Evolutionary conservation across 257 asterid genomes (phyloP).

Genomic region (Scutellaria baicalensis): DNA sequence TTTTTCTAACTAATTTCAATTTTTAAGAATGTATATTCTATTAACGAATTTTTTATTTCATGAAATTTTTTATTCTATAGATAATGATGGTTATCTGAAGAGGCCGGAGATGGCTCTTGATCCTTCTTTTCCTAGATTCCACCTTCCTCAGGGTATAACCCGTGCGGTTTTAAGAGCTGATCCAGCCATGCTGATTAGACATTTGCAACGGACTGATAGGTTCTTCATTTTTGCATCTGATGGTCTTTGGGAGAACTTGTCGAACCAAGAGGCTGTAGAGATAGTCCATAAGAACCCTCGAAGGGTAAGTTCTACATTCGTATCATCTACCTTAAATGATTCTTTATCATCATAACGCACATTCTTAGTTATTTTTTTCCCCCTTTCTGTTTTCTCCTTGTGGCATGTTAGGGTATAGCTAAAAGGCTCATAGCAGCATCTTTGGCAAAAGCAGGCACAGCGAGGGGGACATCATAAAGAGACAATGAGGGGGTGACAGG

Average conservation of each 20-base stretch:
- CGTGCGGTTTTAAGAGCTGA: conserved; percentile 65
- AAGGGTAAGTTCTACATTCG: conserved; percentile 30
- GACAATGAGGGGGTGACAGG: conserved; percentile 38
- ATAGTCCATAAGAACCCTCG: conserved; percentile 69
- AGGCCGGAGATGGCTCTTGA: conserved; percentile 59
- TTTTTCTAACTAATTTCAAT: too few species aligned
- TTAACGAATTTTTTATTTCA: too few species aligned
- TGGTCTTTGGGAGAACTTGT: conserved; percentile 83
- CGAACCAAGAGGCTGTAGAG: conserved; percentile 70
- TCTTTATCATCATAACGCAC: background rate
- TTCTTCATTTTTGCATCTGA: conserved; percentile 82
- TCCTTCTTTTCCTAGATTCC: conserved; percentile 44
- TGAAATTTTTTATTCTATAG: too few species aligned
- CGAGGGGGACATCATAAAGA: conserved; percentile 36
- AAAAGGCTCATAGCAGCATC: conserved; percentile 55
- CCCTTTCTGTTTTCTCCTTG: background rate
- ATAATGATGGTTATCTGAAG: conserved; percentile 89
- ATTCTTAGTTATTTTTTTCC: background rate
- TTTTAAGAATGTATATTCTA: too few species aligned
- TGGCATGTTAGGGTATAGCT: conserved; percentile 57
- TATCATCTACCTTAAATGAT: background rate
- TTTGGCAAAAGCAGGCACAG: conserved; percentile 38
- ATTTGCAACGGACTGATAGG: conserved; percentile 42
- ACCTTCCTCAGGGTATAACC: conserved; percentile 67
- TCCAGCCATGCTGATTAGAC: conserved; percentile 45